Percentiles rank a stretch among this genome's conserved stretches.
phyloP scores from a whole-genome alignment of 768 basidiomycete genomes.

The Guyanaporus albipodus region DNA sequence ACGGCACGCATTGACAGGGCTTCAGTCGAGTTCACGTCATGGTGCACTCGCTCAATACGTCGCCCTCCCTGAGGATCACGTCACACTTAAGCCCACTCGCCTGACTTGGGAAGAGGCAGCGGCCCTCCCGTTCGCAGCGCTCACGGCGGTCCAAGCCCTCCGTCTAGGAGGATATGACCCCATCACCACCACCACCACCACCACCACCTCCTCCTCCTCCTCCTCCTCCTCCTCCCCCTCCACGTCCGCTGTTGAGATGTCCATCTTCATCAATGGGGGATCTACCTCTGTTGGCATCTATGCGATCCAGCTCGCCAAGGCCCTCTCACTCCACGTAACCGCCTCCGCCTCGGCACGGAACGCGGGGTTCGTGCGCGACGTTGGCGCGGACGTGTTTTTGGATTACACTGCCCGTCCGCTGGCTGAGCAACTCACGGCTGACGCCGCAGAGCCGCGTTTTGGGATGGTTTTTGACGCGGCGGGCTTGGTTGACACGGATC shows the following conservation, averaged over 20 bases:
- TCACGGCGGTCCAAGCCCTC: conserved; percentile 59
- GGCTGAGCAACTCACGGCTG: conserved; percentile 39
- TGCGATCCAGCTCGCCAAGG: conserved; percentile 72
- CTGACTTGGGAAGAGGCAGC: conserved; percentile 56
- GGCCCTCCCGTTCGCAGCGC: conserved; percentile 52
- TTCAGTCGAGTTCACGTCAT: conserved; percentile 37
- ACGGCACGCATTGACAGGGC: too few relatives aligned
- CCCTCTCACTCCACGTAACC: conserved; percentile 52
- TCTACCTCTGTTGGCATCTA: conserved; percentile 64
- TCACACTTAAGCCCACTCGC: conserved; percentile 38
- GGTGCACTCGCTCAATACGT: conserved; percentile 61
- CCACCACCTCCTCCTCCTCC: neutral
- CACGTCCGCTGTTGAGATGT: conserved; percentile 32
- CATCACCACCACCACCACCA: neutral
- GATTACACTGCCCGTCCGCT: conserved; percentile 58
- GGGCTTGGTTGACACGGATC: conserved; percentile 42
- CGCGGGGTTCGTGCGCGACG: conserved; percentile 47
- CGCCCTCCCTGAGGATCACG: conserved; percentile 44
- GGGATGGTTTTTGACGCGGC: conserved; percentile 59
- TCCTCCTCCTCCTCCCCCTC: neutral
- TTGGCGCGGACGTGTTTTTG: conserved; percentile 69
- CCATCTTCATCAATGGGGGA: conserved; percentile 68
- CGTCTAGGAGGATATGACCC: conserved; percentile 47
- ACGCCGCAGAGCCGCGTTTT: conserved; percentile 49
- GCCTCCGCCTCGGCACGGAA: conserved; percentile 61